Evolutionary conservation across 148 eudicot species (phyloP).

Genomic region (Gaultheria prostrata): DNA sequence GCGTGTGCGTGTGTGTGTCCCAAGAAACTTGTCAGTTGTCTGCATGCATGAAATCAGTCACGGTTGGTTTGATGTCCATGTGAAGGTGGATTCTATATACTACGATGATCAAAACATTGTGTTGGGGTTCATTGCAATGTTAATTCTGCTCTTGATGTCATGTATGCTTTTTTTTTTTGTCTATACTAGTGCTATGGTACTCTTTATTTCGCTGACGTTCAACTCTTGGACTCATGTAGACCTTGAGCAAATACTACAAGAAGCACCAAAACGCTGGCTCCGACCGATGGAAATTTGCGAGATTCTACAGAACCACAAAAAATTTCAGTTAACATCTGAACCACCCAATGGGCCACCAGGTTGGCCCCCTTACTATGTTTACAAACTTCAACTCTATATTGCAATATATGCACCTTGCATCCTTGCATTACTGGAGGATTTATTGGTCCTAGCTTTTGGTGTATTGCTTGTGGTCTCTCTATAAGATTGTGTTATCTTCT

Average conservation of each 20-base stretch:
- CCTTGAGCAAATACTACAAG: conserved; percentile 54
- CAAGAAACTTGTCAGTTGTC: not conserved
- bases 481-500: not conserved
- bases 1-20: not conserved
- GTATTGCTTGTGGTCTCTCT: not conserved
- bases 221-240: conserved; percentile 27
- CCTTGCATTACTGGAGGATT: not conserved
- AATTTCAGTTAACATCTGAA: conserved; percentile 54
- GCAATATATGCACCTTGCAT: not conserved
- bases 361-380: conserved; percentile 3
- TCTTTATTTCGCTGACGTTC: not conserved
- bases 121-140: not conserved
- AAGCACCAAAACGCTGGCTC: conserved; percentile 73
- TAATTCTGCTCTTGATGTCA: not conserved
- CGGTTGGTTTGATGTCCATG: not conserved
- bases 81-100: not conserved
- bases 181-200: not conserved
- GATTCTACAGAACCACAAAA: conserved; percentile 49
- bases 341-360: conserved; percentile 60
- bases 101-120: not conserved
- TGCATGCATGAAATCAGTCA: not conserved
- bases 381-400: not conserved
- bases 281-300: conserved; percentile 77
- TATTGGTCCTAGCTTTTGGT: not conserved
- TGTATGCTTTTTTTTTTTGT: not conserved